Evolutionary conservation across 306 rosid genomes (phyloP).

Genomic region (Rosa persica): DNA sequence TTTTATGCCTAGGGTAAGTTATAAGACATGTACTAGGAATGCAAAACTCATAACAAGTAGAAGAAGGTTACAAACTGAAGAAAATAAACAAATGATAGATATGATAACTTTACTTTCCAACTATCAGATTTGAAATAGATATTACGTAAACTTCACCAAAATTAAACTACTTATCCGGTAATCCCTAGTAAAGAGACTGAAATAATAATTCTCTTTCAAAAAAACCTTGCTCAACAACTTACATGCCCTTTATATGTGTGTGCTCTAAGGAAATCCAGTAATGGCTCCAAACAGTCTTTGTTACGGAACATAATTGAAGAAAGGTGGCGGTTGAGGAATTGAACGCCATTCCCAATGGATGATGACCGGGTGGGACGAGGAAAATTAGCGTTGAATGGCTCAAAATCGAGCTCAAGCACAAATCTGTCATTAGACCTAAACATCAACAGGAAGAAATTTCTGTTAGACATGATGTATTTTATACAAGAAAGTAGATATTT

Average conservation of each 20-base stretch:
- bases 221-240: constrained; percentile 36
- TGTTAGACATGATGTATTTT: background rate
- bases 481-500: background rate
- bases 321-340: constrained; percentile 85
- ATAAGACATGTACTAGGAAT: background rate
- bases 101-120: background rate
- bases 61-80: background rate
- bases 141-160: background rate
- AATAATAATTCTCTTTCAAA: background rate
- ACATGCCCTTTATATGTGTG: constrained; percentile 80
- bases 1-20: background rate
- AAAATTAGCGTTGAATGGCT: constrained; percentile 85
- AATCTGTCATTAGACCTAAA: constrained; percentile 39
- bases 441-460: background rate
- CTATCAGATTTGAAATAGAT: background rate
- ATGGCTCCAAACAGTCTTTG: constrained; percentile 69
- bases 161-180: background rate
- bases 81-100: background rate
- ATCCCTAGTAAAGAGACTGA: constrained; percentile 43
- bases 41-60: background rate
- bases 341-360: constrained; percentile 85
- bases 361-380: constrained; percentile 76
- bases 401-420: constrained; percentile 82
- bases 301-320: constrained; percentile 66
- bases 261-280: constrained; percentile 85